Conservation (phyloP, 2,329 filamentous ascomycete species). For the Aspergillus hiratsukae region DNA sequence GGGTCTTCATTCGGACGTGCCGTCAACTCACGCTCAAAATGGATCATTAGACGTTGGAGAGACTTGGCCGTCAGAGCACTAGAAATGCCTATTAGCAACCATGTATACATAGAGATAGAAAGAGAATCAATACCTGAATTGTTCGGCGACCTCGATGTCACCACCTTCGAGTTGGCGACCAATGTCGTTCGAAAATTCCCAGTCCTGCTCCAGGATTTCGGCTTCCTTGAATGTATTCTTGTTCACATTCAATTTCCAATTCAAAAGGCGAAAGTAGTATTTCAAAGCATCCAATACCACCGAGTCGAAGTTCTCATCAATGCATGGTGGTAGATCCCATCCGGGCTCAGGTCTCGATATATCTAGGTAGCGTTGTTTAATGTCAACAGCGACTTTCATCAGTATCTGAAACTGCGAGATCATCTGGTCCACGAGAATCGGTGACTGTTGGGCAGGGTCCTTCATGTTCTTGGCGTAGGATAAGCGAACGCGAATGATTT, state of each 20-base stretch:
- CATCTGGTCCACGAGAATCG: conserved; percentile 96
- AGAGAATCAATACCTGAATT: conserved; percentile 64
- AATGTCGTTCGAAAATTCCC: conserved; percentile 94
- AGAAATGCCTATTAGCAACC: conserved; percentile 16
- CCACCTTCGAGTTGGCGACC: conserved; percentile 87
- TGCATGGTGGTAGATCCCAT: conserved; percentile 93
- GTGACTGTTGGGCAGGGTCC: conserved; percentile 84
- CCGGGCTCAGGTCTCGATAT: conserved; percentile 84
- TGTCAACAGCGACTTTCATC: conserved; percentile 82
- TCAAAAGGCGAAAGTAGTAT: conserved; percentile 98
- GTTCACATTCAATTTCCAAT: conserved; percentile 95
- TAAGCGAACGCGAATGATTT: conserved; percentile 88
- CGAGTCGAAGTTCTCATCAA: conserved; percentile 92
- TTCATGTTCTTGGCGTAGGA: conserved; percentile 94
- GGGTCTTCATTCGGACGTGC: conserved; percentile 77
- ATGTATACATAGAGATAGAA: background rate
- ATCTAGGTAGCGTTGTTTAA: conserved; percentile 81
- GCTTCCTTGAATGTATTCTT: conserved; percentile 99
- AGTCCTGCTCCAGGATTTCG: conserved; percentile 94
- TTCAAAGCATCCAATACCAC: conserved; percentile 89
- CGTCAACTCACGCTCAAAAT: conserved; percentile 88
- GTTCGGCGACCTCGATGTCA: conserved; percentile 94
- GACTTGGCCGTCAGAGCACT: conserved; percentile 87
- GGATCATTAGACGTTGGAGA: conserved; percentile 77
- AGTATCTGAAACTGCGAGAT: conserved; percentile 94